Evolutionary conservation across 2,329 filamentous ascomycete species (phyloP).

Genomic region (Fusarium camptoceras): DNA sequence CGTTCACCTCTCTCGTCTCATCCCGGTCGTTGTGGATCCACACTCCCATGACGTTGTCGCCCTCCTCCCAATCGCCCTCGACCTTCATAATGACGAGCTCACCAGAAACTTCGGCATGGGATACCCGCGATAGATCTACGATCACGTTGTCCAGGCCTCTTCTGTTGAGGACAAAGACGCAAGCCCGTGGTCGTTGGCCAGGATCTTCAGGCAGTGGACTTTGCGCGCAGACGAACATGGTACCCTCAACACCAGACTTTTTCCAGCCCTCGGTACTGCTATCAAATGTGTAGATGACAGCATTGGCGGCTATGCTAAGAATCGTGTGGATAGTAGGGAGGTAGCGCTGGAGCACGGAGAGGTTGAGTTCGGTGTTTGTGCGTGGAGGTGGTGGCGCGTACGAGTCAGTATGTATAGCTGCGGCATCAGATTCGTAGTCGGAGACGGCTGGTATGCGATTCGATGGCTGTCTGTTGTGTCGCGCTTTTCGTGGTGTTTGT

Average conservation of each 20-base stretch:
- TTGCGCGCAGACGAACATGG: constrained; percentile 85
- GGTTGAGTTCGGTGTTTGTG: constrained; percentile 87
- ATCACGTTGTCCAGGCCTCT: constrained; percentile 77
- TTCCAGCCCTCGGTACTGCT: constrained; percentile 78
- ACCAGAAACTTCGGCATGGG: constrained; percentile 71
- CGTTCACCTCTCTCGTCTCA: constrained; percentile 57
- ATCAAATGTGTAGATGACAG: constrained; percentile 85
- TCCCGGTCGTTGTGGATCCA: constrained; percentile 66
- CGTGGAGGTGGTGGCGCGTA: constrained; percentile 65
- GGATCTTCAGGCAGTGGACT: constrained; percentile 55
- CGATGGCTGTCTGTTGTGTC: constrained; percentile 57
- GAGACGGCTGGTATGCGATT: constrained; percentile 58
- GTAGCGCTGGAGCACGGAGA: constrained; percentile 84
- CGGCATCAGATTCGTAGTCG: constrained; percentile 76
- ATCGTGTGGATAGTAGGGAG: constrained; percentile 79
- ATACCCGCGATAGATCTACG: constrained; percentile 70
- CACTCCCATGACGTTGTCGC: constrained; percentile 61
- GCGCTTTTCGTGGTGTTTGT: constrained; percentile 55
- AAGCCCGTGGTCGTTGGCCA: constrained; percentile 56
- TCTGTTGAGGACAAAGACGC: constrained; percentile 80
- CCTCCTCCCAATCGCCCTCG: constrained; percentile 51
- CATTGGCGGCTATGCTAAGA: constrained; percentile 84
- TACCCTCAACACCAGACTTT: constrained; percentile 86
- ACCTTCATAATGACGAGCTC: constrained; percentile 65
- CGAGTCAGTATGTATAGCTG: constrained; percentile 54